Percentiles rank a stretch among this genome's conserved stretches.
These are phyloP conservation scores for Magnusiomyces tetraspermus DNA, from an alignment of 1,139 yeast species.

Conservation along the genomic window DNA sequence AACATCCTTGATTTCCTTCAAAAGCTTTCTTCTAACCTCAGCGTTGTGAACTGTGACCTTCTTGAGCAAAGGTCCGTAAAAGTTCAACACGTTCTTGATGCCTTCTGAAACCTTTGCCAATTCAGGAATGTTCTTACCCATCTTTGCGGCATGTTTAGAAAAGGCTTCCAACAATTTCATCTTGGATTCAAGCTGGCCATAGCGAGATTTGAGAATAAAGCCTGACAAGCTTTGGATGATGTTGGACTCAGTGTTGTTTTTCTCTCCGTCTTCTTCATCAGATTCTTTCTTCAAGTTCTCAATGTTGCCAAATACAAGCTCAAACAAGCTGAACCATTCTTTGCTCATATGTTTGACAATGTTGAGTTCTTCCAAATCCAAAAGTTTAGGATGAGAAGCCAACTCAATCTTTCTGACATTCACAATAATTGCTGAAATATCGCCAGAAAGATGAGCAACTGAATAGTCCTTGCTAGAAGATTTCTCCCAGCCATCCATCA, in stretches of 20 bases:
- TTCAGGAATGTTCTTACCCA: constrained; percentile 12
- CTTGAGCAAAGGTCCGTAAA: constrained; percentile 55
- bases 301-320: constrained; percentile 41
- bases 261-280: constrained; percentile 27
- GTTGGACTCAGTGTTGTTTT: constrained; percentile 28
- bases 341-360: constrained; percentile 50
- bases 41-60: constrained; percentile 40
- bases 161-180: constrained; percentile 56
- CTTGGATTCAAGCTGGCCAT: constrained; percentile 61
- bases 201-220: constrained; percentile 64
- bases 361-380: constrained; percentile 52
- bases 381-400: constrained; percentile 72
- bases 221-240: constrained; percentile 63
- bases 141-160: constrained; percentile 37
- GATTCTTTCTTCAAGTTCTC: constrained; percentile 15
- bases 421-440: constrained; percentile 60
- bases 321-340: constrained; percentile 92
- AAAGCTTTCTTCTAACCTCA: constrained; percentile 45
- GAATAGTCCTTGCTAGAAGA: constrained; percentile 78
- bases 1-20: constrained; percentile 74
- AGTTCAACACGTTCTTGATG: constrained; percentile 52
- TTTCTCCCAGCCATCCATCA: constrained; percentile 85
- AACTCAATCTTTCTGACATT: constrained; percentile 87
- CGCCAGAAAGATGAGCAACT: constrained; percentile 45
- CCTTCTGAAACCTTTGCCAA: constrained; percentile 34